Evolutionary conservation across 345 rosid species (phyloP), one percentile per base, ranked within the genome.

Genomic region (Clausena lansium): DNA sequence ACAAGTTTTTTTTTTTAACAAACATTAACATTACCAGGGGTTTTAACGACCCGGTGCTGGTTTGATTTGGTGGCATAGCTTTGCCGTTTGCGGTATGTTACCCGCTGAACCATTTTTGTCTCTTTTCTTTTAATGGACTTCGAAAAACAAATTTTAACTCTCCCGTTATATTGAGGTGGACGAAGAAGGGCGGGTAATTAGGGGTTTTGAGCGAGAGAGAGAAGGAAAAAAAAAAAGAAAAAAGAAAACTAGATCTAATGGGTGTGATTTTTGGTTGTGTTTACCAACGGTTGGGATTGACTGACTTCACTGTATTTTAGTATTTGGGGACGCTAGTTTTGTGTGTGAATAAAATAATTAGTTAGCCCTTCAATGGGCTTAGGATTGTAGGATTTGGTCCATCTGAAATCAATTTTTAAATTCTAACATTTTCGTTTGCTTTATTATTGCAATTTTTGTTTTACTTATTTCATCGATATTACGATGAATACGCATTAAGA

Each of bases 51-150:
- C 47, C 92, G 90, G 61, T 88, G 94, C 83, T 90, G 91, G 85
- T 87, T 90, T 0, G 94, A 89, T 76, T 88, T 91, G 61, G 95
- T 91, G 82, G 92, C 91, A 60, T 89, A 91, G 83, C 90, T 88
- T 83, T 91, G 95, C n/a, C 95, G 89, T 33, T 81, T 79, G n/a
- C 95, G 87, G 67, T 88, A 88, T 1, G 88, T 81, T 33, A 91
- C 86, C 24, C 95, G 90, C 84, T 91, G 92, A 71, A 89, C 91
- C 95, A 88, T 91, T 83, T 89, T 82, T 17, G 3, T 57, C 58
- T 30, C 41, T 27, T 9, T 69, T 32, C 17, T 32, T n/a, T n/a
- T n/a, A n/a, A n/a, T n/a, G n/a, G n/a, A n/a, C n/a, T n/a, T n/a
- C n/a, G n/a, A n/a, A n/a, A n/a, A n/a, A n/a, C n/a, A n/a, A n/a